phyloP scores from a whole-genome alignment of 331 rosid genomes.

The Pyracantha coccinea region DNA sequence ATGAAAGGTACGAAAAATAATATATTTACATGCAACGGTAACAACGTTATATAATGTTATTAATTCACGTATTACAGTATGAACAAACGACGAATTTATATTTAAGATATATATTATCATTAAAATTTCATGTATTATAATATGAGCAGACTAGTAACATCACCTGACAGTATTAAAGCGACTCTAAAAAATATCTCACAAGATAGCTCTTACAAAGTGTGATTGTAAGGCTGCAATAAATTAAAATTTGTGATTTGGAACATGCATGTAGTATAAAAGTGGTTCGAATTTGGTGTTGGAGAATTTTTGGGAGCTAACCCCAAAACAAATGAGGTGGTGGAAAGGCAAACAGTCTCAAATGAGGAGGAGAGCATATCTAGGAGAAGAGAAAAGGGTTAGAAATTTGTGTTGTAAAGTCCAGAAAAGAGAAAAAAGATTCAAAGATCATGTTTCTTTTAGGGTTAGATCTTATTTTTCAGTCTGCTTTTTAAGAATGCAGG shows the following conservation, averaged over 20 bases:
- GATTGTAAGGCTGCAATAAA: constrained; percentile 14
- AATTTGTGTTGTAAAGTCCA: constrained; percentile 26
- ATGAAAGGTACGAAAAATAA: too few species aligned
- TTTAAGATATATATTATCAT: too few species aligned
- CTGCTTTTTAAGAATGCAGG: constrained; percentile 2
- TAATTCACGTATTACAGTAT: too few species aligned
- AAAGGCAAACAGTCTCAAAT: background rate
- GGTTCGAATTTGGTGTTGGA: constrained; percentile 9
- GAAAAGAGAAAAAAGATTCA: constrained; percentile 13
- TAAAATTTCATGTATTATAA: too few species aligned
- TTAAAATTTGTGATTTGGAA: constrained; percentile 12
- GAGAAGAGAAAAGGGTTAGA: constrained; percentile 19
- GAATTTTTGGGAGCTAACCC: constrained; percentile 32
- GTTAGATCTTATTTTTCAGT: background rate
- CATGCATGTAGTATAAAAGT: background rate
- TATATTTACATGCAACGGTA: too few species aligned
- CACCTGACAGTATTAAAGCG: too few species aligned
- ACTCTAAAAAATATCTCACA: background rate
- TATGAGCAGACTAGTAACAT: too few species aligned
- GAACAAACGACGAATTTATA: too few species aligned
- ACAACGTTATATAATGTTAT: too few species aligned
- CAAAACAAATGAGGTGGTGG: constrained; percentile 7
- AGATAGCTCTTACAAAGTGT: constrained; percentile 10
- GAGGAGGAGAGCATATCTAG: constrained; percentile 24
- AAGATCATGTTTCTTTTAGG: constrained; percentile 17